Evolutionary conservation across 1,284 basidiomycete species (phyloP).

Genomic region (Apiotrichum brassicae): DNA sequence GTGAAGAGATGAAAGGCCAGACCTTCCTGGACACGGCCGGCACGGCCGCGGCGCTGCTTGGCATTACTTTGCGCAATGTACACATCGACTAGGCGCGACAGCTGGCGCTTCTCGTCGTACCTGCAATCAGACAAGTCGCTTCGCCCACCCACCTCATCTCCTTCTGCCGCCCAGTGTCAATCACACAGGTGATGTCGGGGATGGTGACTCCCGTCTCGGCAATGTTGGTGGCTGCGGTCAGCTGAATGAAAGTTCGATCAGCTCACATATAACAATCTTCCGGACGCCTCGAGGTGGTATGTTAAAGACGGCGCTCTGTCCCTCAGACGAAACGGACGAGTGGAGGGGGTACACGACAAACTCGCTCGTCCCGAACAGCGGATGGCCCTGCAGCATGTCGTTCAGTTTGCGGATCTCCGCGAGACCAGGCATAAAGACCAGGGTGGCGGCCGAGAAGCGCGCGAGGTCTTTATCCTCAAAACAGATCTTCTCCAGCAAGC

Average conservation of each 20-base stretch:
- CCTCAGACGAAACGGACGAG: constrained; percentile 83
- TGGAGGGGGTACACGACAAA: constrained; percentile 89
- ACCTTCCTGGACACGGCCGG: constrained; percentile 85
- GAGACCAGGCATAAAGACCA: constrained; percentile 92
- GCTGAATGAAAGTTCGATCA: not conserved
- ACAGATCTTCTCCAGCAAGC: constrained; percentile 82
- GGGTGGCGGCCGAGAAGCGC: constrained; percentile 68
- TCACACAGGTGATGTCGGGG: constrained; percentile 95
- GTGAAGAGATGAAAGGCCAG: constrained; percentile 97
- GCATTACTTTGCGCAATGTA: constrained; percentile 93
- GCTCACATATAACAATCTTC: constrained; percentile 80
- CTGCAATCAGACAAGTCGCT: constrained; percentile 46
- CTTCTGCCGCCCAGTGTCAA: constrained; percentile 89
- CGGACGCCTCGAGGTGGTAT: constrained; percentile 69
- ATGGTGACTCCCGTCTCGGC: constrained; percentile 96
- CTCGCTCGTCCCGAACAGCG: constrained; percentile 59
- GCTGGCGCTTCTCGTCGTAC: constrained; percentile 96
- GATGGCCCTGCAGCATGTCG: constrained; percentile 74
- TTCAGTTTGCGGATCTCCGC: constrained; percentile 82
- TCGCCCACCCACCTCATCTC: constrained; percentile 63
- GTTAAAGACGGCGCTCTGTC: constrained; percentile 85
- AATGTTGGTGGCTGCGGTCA: constrained; percentile 56
- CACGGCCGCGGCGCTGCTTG: constrained; percentile 80
- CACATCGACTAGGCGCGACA: constrained; percentile 86
- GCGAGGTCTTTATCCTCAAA: constrained; percentile 53